A percentile compares a stretch with the other conserved stretches of the same genome.
These are phyloP conservation scores for Rhodamnia rubescens DNA, from an alignment of 345 rosid species.

Conservation along the genomic window DNA sequence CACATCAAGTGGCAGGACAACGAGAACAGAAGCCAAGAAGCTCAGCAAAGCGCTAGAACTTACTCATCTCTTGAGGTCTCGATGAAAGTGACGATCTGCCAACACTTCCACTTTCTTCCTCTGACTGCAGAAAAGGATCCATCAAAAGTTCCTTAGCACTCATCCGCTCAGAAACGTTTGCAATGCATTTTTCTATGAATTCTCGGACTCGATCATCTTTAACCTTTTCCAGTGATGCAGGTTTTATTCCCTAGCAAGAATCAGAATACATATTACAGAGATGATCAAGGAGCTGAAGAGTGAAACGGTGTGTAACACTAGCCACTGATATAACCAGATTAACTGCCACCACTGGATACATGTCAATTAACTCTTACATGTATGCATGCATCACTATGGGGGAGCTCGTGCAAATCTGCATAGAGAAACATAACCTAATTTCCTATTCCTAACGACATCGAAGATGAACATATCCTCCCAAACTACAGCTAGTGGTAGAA, in stretches of 20 bases:
- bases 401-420: background rate
- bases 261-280: background rate
- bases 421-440: background rate
- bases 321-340: background rate
- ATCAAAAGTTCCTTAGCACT: slow-evolving; percentile 75
- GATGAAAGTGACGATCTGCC: slow-evolving; percentile 17
- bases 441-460: background rate
- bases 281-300: background rate
- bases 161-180: slow-evolving; percentile 60
- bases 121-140: slow-evolving; percentile 73
- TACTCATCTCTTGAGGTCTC: slow-evolving; percentile 26
- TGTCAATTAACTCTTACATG: background rate
- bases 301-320: background rate
- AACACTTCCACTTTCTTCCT: slow-evolving; percentile 37
- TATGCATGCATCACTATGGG: background rate
- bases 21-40: background rate
- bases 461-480: background rate
- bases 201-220: slow-evolving; percentile 44
- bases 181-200: slow-evolving; percentile 88
- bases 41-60: background rate
- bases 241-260: slow-evolving; percentile 69
- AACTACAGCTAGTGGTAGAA: background rate
- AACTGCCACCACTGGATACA: background rate
- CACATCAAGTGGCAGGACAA: background rate
- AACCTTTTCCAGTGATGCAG: slow-evolving; percentile 84